Evolutionary conservation across 2,329 filamentous ascomycete genomes (phyloP), one percentile per base, ranked within the genome.

Genomic region (Ophiostoma australiae): DNA sequence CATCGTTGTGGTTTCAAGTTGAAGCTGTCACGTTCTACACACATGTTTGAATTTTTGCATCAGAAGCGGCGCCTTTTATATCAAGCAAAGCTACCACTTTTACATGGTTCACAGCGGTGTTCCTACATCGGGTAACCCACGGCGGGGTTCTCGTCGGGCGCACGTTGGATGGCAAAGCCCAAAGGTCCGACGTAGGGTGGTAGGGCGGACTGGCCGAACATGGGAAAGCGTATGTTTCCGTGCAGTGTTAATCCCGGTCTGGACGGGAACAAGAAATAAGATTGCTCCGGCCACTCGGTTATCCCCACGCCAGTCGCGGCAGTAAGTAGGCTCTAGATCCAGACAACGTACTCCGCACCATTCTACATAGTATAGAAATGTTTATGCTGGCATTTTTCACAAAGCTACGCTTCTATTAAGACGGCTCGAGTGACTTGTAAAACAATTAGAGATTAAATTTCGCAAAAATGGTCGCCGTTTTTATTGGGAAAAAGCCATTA

Each of bases 151-250:
- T 31, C 15, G 15, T 33, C 58, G 13, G 58, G 11, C 58, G 52
- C 10, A 23, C 23, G 58, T 63, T 31, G 23, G 13, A 11, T 5
- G 11, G 58, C 11, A 63, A 13, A 17, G 27, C 27, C 17, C 13
- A n/a, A 27, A 27, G n/a, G 23, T 23, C 52, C 58, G 58, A 27
- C 27, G 4, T 58, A 27, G 23, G 15, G 27, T 17, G 11, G 11
- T 33, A 33, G 15, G 27, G 63, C 63, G 63, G 63, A 66, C 63
- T 66, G 63, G 20, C 63, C 33, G 63, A 66, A 66, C 63, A 37
- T 33, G 63, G 63, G n/a, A 63, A 66, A 66, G 63, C 63, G 63
- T 17, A n/a, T 66, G 8, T 31, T 37, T 66, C 63, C 63, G 31
- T 37, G 13, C 27, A 31, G 27, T 31, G 3, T 23, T 58, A 27